Base-by-base conservation (phyloP, 1,139 yeast genomes). In the Hansenula lynferdii region DNA sequence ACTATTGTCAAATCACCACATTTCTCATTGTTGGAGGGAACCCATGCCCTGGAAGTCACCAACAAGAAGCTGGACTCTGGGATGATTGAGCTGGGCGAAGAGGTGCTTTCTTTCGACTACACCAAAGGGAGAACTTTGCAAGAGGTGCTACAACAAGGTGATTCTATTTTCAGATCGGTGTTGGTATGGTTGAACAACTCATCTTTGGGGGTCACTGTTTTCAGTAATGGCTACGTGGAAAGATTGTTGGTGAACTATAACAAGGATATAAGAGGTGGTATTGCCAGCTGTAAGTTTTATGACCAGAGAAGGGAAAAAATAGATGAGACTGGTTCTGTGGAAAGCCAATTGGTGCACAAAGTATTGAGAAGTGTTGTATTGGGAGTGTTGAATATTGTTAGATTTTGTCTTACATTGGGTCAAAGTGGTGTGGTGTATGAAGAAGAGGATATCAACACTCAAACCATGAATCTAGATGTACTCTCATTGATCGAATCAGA, bases 361-460 rank as follows among this genome's bases (percentile, higher is more conserved):
- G 75, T 76, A 1, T 62, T 80, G 36, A 62, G 70, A 39, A 61
- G 70, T 18, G 71, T 68, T 42, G 58, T 72, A 7, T 49, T 75
- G 22, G 85, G 80, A 2, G 49, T 79, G 8, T 60, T 76, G 34
- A 74, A 72, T 43, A 70, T 77, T 50, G 70, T 77, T 7, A 76
- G 76, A 17, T 64, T 74, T 35, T 65, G 72, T 7, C 53, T 73
- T 4, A 57, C 61, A 8, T 59, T 80, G 27, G 77, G 80, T 1
- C 64, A 58, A 38, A 62, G 70, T 15, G 80, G 79, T n/a, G 82
- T 79, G 7, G 64, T 84, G 15, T 79, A 77, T 49, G 90, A 83
- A 50, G 92, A 84, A 51, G 94, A 84, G 53, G 94, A 84, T 57
- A 61, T 84, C 37, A 79, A 80, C 39, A 76, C 84, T 2, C 73